Evolutionary conservation across 495 filamentous ascomycete species (phyloP), one percentile per base, ranked within the genome.

Genomic region (Penicillium cosmopolitanum): DNA sequence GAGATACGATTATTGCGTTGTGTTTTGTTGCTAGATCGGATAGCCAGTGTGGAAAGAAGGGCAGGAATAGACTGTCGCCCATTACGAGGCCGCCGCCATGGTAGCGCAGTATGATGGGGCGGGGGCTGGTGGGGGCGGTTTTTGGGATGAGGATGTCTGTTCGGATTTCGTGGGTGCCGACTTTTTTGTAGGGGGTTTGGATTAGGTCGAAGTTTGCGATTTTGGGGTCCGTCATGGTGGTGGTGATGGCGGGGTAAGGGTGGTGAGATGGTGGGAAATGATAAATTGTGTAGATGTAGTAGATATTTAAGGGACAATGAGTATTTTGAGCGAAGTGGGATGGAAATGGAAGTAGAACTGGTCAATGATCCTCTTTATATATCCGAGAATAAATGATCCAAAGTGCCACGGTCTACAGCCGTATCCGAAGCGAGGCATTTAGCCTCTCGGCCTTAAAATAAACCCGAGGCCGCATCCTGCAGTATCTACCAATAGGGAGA

Each of bases 1-100:
- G 66, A 2, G 72, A 62, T 11, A 81, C 60, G 23, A 80, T 75
- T 8, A 82, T 70, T 16, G 81, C 81, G 34, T 57, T 54, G 23
- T 74, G 57, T 23, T 63, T 44, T 1, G 64, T 43, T 4, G 72
- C 71, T 4, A 77, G 61, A 19, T 77, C 73, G 11, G 65, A 47
- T 4, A 74, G 48, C 71, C 73, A 77, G 25, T 58, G 50, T 1
- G 74, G 68, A 28, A 66, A 72, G 61, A 64, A 77, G 40, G 62
- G 62, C 55, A 62, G 58, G 53, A 54, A 68, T 9, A 77, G 62
- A 1, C 69, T 69, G 42, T 75, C 73, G 35, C 69, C 73, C 18
- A 56, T 64, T 16, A 73, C 55, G 70, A 77, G 56, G n/a, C 70
- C 70, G 38, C 74, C 74, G 8, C 70, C 72, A 23, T 77, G 74